phyloP scores from a whole-genome alignment of 2,329 filamentous ascomycete species.

The Macrophomina phaseolina region DNA sequence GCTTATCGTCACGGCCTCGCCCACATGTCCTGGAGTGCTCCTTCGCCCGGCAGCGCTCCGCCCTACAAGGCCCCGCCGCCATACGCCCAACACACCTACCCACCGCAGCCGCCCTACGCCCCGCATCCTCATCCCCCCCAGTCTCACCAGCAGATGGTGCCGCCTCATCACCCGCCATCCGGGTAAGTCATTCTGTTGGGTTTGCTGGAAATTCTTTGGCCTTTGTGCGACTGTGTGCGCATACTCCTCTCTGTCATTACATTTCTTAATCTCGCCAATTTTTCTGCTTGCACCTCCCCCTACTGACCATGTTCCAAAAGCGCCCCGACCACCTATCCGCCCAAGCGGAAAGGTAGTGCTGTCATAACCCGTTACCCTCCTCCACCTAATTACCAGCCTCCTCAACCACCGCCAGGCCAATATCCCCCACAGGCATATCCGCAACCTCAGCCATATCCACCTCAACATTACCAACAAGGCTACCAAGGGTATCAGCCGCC shows the following conservation, averaged over 20 bases:
- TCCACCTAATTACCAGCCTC: slow-evolving; percentile 53
- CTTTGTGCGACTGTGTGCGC: slow-evolving; percentile 12
- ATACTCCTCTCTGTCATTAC: slow-evolving; percentile 4
- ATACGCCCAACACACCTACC: slow-evolving; percentile 36
- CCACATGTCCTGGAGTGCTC: slow-evolving; percentile 45
- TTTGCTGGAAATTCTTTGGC: slow-evolving; percentile 11
- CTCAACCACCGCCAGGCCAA: slow-evolving; percentile 30
- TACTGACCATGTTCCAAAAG: slow-evolving; percentile 25
- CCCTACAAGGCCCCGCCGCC: slow-evolving; percentile 39
- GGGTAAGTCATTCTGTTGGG: slow-evolving; percentile 38
- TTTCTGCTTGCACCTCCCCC: slow-evolving; percentile 9
- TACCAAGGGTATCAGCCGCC: slow-evolving; percentile 35
- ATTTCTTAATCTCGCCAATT: slow-evolving; percentile 9
- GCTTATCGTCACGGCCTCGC: neutral
- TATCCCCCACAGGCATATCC: slow-evolving; percentile 35
- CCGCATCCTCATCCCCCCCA: slow-evolving; percentile 36
- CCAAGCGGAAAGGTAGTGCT: slow-evolving; percentile 55
- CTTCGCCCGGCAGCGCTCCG: slow-evolving; percentile 38
- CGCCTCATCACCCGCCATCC: slow-evolving; percentile 36
- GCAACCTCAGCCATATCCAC: slow-evolving; percentile 35
- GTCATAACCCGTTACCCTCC: slow-evolving; percentile 58
- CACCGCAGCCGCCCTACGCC: slow-evolving; percentile 21
- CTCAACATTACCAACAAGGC: slow-evolving; percentile 32
- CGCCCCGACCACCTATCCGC: slow-evolving; percentile 35
- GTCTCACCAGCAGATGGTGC: slow-evolving; percentile 35